Evolutionary conservation across 192 early-diverging fungal species (phyloP).

Genomic region (Irineochytrium annulatum): DNA sequence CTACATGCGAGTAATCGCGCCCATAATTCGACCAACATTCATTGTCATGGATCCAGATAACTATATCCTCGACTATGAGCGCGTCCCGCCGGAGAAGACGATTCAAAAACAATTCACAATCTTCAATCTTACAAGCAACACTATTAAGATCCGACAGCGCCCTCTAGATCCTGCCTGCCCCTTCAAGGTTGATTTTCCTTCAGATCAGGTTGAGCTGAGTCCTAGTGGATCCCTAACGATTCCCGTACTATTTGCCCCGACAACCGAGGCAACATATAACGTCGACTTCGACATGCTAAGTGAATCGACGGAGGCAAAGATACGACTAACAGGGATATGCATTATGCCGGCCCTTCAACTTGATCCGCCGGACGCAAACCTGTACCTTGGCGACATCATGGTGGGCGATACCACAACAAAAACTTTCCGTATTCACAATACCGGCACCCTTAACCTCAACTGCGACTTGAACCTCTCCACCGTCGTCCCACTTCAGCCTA

Average conservation of each 20-base stretch:
- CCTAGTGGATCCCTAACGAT: neutral
- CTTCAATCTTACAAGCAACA: neutral
- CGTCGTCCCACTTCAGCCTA: neutral
- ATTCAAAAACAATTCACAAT: constrained; percentile 4
- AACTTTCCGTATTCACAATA: constrained; percentile 29
- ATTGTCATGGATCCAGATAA: constrained; percentile 9
- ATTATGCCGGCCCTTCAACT: constrained; percentile 27
- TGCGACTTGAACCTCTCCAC: constrained; percentile 17
- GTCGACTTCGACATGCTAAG: constrained; percentile 1
- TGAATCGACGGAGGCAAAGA: constrained; percentile 5
- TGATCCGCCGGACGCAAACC: constrained; percentile 4
- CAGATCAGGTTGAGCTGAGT: neutral
- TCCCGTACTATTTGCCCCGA: constrained; percentile 9
- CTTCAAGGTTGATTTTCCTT: neutral
- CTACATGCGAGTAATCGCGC: constrained; percentile 15
- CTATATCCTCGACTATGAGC: constrained; percentile 12
- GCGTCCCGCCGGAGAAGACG: constrained; percentile 7
- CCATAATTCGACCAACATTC: constrained; percentile 16
- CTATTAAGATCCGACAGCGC: neutral
- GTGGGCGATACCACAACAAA: constrained; percentile 28
- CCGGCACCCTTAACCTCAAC: constrained; percentile 1
- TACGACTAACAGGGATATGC: constrained; percentile 30
- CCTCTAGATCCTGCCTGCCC: neutral
- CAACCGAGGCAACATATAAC: neutral
- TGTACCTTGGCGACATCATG: constrained; percentile 30